These are phyloP conservation scores for Russula dissimulans DNA, from an alignment of 768 basidiomycete species.

Conservation along the genomic window DNA sequence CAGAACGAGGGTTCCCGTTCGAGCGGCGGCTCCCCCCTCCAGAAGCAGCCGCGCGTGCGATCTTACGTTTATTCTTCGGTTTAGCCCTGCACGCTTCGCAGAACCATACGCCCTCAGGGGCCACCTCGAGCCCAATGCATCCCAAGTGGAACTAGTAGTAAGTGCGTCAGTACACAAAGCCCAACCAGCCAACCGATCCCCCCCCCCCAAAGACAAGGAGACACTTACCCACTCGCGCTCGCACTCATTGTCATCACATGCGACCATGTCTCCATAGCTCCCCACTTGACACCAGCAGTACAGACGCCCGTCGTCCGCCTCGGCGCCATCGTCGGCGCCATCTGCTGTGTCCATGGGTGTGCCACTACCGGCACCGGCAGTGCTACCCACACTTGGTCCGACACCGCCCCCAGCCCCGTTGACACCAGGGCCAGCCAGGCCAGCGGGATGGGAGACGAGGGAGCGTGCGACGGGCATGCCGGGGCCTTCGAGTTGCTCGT, in stretches of 20 bases:
- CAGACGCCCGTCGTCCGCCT: conserved; percentile 45
- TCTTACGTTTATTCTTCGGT: conserved; percentile 39
- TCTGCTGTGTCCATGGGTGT: conserved; percentile 38
- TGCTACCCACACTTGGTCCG: neutral
- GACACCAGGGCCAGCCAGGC: conserved; percentile 29
- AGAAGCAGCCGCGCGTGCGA: conserved; percentile 33
- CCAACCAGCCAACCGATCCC: neutral
- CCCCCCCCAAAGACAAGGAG: neutral
- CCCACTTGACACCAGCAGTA: conserved; percentile 83
- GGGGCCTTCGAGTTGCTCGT: conserved; percentile 59
- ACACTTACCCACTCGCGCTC: conserved; percentile 83
- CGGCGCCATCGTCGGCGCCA: conserved; percentile 47
- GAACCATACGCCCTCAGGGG: conserved; percentile 68
- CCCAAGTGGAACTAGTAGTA: conserved; percentile 62
- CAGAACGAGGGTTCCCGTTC: conserved; percentile 13
- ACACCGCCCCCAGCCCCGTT: conserved; percentile 26
- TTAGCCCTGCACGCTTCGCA: conserved; percentile 59
- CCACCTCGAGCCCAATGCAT: conserved; percentile 58
- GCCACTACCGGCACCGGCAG: conserved; percentile 31
- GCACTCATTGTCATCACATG: conserved; percentile 76
- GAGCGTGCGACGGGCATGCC: conserved; percentile 64
- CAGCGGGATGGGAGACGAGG: conserved; percentile 27
- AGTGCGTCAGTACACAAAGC: neutral
- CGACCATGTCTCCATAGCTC: conserved; percentile 93
- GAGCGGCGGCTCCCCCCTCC: conserved; percentile 34